Percentiles rank a stretch among this genome's conserved stretches.
phyloP scores from a whole-genome alignment of 768 basidiomycete genomes.

The Trametes sanguinea region DNA sequence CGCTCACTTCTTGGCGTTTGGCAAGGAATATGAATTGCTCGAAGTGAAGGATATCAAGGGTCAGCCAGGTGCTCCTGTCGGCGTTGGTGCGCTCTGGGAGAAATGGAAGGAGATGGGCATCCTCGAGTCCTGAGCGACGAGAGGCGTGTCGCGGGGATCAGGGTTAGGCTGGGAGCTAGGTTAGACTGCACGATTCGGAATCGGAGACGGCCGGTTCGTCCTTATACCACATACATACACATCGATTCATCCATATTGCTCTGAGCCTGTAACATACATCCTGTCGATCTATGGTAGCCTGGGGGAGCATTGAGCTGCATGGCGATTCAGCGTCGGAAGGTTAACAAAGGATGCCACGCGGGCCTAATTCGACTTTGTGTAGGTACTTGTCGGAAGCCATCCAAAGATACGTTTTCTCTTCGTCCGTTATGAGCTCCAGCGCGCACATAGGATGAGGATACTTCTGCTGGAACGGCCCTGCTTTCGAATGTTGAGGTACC shows the following conservation, averaged over 20 bases:
- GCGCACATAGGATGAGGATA: slow-evolving; percentile 45
- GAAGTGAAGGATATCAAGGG: slow-evolving; percentile 89
- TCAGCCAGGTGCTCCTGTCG: slow-evolving; percentile 57
- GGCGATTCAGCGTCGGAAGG: neutral
- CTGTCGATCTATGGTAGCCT: neutral
- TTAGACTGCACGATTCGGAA: slow-evolving; percentile 12
- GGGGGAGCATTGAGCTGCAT: neutral
- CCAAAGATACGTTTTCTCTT: slow-evolving; percentile 50
- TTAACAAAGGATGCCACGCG: neutral
- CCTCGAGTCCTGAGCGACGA: slow-evolving; percentile 43
- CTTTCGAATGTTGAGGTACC: slow-evolving; percentile 2
- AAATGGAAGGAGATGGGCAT: slow-evolving; percentile 89
- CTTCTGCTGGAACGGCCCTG: slow-evolving; percentile 33
- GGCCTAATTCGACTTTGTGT: slow-evolving; percentile 24
- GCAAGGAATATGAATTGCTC: slow-evolving; percentile 87
- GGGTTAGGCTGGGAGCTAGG: neutral
- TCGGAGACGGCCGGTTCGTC: slow-evolving; percentile 26
- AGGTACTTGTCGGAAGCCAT: slow-evolving; percentile 48
- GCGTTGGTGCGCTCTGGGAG: slow-evolving; percentile 81
- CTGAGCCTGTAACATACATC: slow-evolving; percentile 22
- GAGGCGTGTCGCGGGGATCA: neutral
- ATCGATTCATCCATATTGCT: slow-evolving; percentile 4
- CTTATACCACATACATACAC: slow-evolving; percentile 22
- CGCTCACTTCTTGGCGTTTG: slow-evolving; percentile 96
- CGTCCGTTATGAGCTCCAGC: slow-evolving; percentile 52